Evolutionary conservation across 1,284 basidiomycete species (phyloP), one percentile per base, ranked within the genome.

Genomic region (Megacollybia platyphylla): DNA sequence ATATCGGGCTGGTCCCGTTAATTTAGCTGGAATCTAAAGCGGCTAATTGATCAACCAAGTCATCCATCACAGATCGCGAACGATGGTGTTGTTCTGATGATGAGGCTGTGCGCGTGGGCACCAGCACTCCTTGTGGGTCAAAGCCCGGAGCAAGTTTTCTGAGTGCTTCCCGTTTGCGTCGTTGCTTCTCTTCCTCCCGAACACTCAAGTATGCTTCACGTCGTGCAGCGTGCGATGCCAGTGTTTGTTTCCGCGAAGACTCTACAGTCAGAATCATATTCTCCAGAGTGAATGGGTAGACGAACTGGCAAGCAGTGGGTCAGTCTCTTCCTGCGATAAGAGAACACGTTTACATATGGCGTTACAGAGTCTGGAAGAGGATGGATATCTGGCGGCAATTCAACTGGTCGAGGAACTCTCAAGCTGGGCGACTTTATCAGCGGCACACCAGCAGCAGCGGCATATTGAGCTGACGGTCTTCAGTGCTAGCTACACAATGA

Each of bases 221-320:
- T 7, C 77, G 73, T 1, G 79, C 68, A 3, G 73, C 58, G 47
- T 84, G 73, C 8, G 84, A 68, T 0, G 77, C 69, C 28, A 86
- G 67, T 1, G 81, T 82, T 11, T 70, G 62, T 45, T 77, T 66
- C 6, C 85, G 78, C 2, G 86, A 71, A 0, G 80, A 71, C 56
- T 83, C 79, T 40, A 87, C 60, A 1, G 78, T 73, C 44, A 92
- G 57, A 49, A 90, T 70, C 54, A 93, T 90, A 0, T 81, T 75
- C 55, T 96, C 91, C 42, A 96, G 72, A 0, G 88, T 86, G 65
- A 88, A 93, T 2, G 91, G 91, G 55, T 96, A 94, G 30, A 87
- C 91, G 53, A 94, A 94, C 91, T 96, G 55, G 4, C 30, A 5
- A 17, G 7, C 20, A 6, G 38, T 36, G 18, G 43, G 17, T 17